These are phyloP conservation scores for Xerocomus brunneocitrinus DNA, from an alignment of 768 basidiomycete species.

Conservation along the genomic window DNA sequence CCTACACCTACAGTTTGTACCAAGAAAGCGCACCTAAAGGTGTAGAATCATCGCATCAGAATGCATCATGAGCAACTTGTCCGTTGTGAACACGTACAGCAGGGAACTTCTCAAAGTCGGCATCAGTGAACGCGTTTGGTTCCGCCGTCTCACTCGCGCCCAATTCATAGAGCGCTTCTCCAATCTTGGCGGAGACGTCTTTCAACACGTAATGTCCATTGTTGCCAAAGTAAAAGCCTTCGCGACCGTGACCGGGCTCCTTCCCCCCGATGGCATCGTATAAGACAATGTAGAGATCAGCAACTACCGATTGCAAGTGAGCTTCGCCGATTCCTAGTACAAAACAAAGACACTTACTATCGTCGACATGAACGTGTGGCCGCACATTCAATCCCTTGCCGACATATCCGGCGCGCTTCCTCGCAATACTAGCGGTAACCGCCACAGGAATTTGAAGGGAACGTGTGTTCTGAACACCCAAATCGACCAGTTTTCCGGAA, in stretches of 20 bases:
- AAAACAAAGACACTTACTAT: slow-evolving; percentile 22
- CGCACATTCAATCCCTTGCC: slow-evolving; percentile 59
- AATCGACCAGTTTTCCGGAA: slow-evolving; percentile 43
- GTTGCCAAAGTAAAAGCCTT: slow-evolving; percentile 52
- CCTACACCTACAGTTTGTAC: slow-evolving; percentile 19
- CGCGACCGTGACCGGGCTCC: slow-evolving; percentile 26
- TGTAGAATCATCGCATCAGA: background rate
- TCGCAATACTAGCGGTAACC: slow-evolving; percentile 40
- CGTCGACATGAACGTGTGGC: slow-evolving; percentile 55
- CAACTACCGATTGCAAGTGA: slow-evolving; percentile 15
- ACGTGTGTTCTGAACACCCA: slow-evolving; percentile 40
- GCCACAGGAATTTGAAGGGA: slow-evolving; percentile 54
- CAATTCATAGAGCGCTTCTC: slow-evolving; percentile 24
- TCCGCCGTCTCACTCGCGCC: slow-evolving; percentile 18
- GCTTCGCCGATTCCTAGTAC: background rate
- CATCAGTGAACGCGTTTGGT: slow-evolving; percentile 40
- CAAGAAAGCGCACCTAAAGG: slow-evolving; percentile 15
- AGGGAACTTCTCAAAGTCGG: slow-evolving; percentile 10
- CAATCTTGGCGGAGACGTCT: slow-evolving; percentile 42
- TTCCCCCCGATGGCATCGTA: slow-evolving; percentile 36
- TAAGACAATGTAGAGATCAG: slow-evolving; percentile 41
- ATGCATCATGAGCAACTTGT: background rate
- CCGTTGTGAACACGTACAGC: slow-evolving; percentile 1
- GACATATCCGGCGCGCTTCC: slow-evolving; percentile 54
- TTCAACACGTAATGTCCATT: slow-evolving; percentile 47